Evolutionary conservation across 371 early-diverging fungal species (phyloP).

Genomic region (Mucor piriformis): DNA sequence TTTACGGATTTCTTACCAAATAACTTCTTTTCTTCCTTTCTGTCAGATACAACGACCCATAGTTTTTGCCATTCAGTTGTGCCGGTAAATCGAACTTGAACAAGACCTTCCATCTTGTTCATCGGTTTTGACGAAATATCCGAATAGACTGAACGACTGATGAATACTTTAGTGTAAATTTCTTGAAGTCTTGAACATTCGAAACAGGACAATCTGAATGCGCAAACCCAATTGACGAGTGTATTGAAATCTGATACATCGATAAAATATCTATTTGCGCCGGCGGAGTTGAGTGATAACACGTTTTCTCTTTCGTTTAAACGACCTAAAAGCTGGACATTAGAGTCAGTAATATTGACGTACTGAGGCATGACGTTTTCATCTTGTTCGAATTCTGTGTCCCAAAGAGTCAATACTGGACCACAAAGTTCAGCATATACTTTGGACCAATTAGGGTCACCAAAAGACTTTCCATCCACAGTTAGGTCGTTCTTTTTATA

Average conservation of each 20-base stretch:
- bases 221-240: conserved; percentile 59
- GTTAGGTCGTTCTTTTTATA: conserved; percentile 63
- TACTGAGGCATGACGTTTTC: conserved; percentile 44
- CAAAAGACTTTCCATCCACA: conserved; percentile 56
- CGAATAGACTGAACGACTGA: conserved; percentile 38
- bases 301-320: conserved; percentile 45
- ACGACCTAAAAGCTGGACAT: conserved; percentile 46
- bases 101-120: conserved; percentile 41
- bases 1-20: conserved; percentile 45
- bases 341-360: conserved; percentile 64
- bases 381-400: conserved; percentile 20
- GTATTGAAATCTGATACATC: conserved; percentile 42
- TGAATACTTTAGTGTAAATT: conserved; percentile 60
- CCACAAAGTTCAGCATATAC: conserved; percentile 70
- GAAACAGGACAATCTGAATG: conserved; percentile 69
- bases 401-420: conserved; percentile 59
- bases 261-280: conserved; percentile 52
- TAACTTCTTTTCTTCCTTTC: conserved; percentile 56
- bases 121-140: conserved; percentile 18
- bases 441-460: conserved; percentile 57
- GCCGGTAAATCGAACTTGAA: conserved; percentile 59
- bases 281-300: conserved; percentile 60
- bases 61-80: conserved; percentile 58
- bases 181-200: conserved; percentile 69
- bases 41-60: conserved; percentile 56